phyloP scores from a whole-genome alignment of 495 filamentous ascomycete genomes.

The Geoglossum glabrum region DNA sequence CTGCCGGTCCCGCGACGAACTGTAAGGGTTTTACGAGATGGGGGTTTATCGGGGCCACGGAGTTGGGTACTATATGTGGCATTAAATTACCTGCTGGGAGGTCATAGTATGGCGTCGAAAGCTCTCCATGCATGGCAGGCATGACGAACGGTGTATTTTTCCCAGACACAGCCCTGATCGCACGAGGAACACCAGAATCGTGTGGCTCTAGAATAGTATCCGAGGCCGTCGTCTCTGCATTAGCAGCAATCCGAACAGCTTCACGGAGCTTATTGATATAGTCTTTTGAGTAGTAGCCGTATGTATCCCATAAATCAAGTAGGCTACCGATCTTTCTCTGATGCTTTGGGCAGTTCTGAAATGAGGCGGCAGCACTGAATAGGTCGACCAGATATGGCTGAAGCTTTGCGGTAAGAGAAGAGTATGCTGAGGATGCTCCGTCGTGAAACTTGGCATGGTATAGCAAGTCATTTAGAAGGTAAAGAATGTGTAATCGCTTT shows the following conservation, averaged over 20 bases:
- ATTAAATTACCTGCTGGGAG: conserved; percentile 69
- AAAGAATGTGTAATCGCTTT: conserved; percentile 58
- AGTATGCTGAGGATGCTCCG: conserved; percentile 22
- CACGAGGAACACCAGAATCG: conserved; percentile 5
- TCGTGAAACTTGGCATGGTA: conserved; percentile 50
- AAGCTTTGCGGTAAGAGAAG: conserved; percentile 36
- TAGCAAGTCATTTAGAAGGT: conserved; percentile 67
- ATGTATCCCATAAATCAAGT: conserved; percentile 52
- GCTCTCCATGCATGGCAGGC: conserved; percentile 61
- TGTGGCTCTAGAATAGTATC: neutral
- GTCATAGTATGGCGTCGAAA: conserved; percentile 58
- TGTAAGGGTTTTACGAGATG: conserved; percentile 54
- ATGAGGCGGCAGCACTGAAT: conserved; percentile 39
- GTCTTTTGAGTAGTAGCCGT: conserved; percentile 40
- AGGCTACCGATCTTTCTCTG: conserved; percentile 42
- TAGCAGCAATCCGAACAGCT: conserved; percentile 29
- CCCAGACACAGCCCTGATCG: conserved; percentile 8
- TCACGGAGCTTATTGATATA: conserved; percentile 40
- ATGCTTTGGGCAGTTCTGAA: conserved; percentile 44
- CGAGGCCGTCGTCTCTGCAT: conserved; percentile 10
- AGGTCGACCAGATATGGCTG: conserved; percentile 41
- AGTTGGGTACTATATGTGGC: conserved; percentile 58
- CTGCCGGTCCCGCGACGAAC: conserved; percentile 50
- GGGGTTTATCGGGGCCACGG: conserved; percentile 48
- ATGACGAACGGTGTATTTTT: conserved; percentile 42